These are phyloP conservation scores for Chlorella vulgaris DNA, from an alignment of 139 green algal species.

Conservation along the genomic window DNA sequence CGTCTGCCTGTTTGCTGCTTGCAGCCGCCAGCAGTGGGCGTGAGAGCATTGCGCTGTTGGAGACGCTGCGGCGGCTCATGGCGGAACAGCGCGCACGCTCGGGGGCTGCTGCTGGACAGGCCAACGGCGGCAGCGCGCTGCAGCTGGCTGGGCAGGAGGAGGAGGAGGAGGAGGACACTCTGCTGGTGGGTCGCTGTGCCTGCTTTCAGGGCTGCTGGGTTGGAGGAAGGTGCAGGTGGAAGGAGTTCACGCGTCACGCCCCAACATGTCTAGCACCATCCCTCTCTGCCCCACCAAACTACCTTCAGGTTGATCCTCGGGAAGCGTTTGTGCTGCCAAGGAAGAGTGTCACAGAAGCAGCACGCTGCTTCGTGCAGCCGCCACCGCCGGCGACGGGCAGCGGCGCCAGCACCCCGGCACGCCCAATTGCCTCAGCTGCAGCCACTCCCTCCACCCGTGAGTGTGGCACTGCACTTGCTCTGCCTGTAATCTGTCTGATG, in stretches of 20 bases:
- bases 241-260: too few relatives aligned
- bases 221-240: too few relatives aligned
- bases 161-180: background rate
- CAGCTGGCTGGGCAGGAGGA: background rate
- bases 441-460: slow-evolving; percentile 18
- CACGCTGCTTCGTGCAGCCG: slow-evolving; percentile 56
- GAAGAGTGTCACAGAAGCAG: slow-evolving; percentile 49
- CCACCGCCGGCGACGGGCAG: background rate
- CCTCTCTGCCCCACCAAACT: too few relatives aligned
- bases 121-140: background rate
- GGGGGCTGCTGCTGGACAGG: background rate
- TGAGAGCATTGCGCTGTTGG: slow-evolving; percentile 52
- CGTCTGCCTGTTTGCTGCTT: background rate
- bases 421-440: background rate
- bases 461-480: background rate
- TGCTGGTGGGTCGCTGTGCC: slow-evolving; percentile 17
- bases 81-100: background rate
- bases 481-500: background rate
- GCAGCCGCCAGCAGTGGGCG: slow-evolving; percentile 14
- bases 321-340: slow-evolving; percentile 49
- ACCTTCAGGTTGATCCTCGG: slow-evolving; percentile 23
- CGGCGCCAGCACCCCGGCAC: slow-evolving; percentile 20
- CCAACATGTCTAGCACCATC: too few relatives aligned
- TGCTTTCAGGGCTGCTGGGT: background rate
- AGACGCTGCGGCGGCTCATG: slow-evolving; percentile 50